Base-by-base conservation (phyloP, 192 early-diverging fungal genomes). In the Chytriomyces confervae region DNA sequence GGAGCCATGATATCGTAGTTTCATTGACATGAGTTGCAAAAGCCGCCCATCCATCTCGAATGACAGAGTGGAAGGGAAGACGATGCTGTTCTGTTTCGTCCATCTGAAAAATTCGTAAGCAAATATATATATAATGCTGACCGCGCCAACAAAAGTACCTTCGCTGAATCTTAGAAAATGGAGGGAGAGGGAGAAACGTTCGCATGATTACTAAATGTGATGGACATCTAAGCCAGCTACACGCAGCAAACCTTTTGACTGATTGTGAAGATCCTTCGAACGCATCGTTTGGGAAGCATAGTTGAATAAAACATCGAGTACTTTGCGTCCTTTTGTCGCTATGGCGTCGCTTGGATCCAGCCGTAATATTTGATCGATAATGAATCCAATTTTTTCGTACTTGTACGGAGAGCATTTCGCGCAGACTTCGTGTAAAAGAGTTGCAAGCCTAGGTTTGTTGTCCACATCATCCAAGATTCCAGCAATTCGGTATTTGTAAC, bases 41-140 rank as follows among this genome's bases (percentile, higher is more conserved):
- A 43, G 85, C 76, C 5, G 79, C 24, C 86, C 86, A 89, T 5
- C 86, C 86, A 43, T 69, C 74, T n/a, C 79, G 76, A 7, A 85
- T 78, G 27, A 93, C 79, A 27, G 73, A 72, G 73, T 93, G 91
- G 81, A 88, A 93, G 9, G 92, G 91, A 20, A 93, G 82, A n/a
- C 91, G 82, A 60, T 72, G 70, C 73, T 61, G 13, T 76, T 76
- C 62, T 81, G 74, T 27, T 64, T 79, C 79, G 82, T 80, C 77
- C 72, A 78, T 72, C 78, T 86, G 67, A 24, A 64, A 64, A 67
- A 46, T 23, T 67, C 45, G 62, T 29, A 64, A 23, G 23, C 20
- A 11, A 29, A 29, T 2, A 20, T 64, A 11, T 6, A 29, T 2
- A 20, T 64, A 64, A 36, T 36, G 36, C 36, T 36, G 36, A 36